These are phyloP conservation scores for Cercophora scortea DNA, from an alignment of 495 filamentous ascomycete species.

Conservation along the genomic window DNA sequence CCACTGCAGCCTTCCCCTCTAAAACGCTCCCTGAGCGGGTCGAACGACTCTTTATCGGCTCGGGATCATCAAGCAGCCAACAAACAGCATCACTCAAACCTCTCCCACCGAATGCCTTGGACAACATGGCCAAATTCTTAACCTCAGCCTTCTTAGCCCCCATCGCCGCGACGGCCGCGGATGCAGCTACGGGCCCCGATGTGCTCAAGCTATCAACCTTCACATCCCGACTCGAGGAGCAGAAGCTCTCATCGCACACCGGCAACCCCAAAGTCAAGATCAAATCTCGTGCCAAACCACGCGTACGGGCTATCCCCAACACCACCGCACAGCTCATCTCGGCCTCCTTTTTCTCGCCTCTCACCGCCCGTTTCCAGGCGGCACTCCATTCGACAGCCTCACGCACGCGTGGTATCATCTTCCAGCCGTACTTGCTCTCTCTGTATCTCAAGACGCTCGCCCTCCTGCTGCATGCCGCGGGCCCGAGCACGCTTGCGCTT, in stretches of 20 bases:
- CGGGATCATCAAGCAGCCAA: slow-evolving; percentile 5
- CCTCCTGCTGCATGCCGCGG: slow-evolving; percentile 57
- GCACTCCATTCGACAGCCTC: slow-evolving; percentile 36
- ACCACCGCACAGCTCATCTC: slow-evolving; percentile 65
- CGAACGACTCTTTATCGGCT: slow-evolving; percentile 38
- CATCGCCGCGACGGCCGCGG: slow-evolving; percentile 63
- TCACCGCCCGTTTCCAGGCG: slow-evolving; percentile 53
- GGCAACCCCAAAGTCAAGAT: slow-evolving; percentile 11
- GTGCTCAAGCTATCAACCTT: slow-evolving; percentile 64
- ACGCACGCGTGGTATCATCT: slow-evolving; percentile 40
- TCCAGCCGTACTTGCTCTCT: slow-evolving; percentile 52
- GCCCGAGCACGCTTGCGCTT: slow-evolving; percentile 51
- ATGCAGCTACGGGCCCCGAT: slow-evolving; percentile 65
- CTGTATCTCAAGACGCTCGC: slow-evolving; percentile 59
- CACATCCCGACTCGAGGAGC: slow-evolving; percentile 30
- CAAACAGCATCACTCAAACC: slow-evolving; percentile 32
- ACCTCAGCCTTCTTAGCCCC: slow-evolving; percentile 69
- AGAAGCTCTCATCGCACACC: background rate
- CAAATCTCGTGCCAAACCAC: slow-evolving; percentile 33
- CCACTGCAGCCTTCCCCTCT: slow-evolving; percentile 54
- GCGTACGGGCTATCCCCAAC: slow-evolving; percentile 62
- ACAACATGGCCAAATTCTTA: slow-evolving; percentile 52
- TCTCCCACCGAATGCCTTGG: slow-evolving; percentile 50
- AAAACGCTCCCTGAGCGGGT: slow-evolving; percentile 58
- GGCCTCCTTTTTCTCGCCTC: slow-evolving; percentile 74